Percentiles rank a stretch among this genome's conserved stretches.
Conservation (phyloP, 768 basidiomycete genomes). For the Russula dissimulans region DNA sequence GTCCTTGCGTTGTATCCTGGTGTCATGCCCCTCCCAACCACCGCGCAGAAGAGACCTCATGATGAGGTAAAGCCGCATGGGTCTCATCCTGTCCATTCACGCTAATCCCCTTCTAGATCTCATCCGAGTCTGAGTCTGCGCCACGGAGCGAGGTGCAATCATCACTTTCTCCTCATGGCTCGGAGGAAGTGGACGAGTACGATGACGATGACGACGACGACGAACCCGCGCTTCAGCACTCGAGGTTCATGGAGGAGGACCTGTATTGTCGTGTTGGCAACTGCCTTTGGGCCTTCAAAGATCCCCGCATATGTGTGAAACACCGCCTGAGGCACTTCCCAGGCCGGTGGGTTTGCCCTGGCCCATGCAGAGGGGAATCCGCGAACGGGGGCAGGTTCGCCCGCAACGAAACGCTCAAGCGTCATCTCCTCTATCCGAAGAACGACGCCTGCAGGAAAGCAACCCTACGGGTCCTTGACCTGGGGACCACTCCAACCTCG, state of each 20-base stretch:
- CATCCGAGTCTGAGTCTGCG: background rate
- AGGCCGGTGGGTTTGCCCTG: background rate
- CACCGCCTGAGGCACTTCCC: background rate
- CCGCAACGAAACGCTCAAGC: background rate
- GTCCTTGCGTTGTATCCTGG: background rate
- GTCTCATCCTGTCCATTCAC: background rate
- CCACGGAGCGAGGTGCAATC: background rate
- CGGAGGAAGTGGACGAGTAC: background rate
- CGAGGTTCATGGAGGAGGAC: background rate
- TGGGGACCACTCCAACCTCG: background rate
- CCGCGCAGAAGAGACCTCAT: background rate
- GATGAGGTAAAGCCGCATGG: background rate
- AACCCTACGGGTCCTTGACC: background rate
- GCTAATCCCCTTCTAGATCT: background rate
- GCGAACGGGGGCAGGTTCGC: background rate
- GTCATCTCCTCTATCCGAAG: background rate
- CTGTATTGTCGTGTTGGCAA: constrained; percentile 2
- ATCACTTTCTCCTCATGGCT: background rate
- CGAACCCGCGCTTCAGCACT: background rate
- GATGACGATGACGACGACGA: background rate
- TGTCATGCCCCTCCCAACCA: too few species aligned
- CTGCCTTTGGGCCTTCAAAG: background rate
- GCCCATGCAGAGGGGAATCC: background rate
- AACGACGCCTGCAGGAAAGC: background rate
- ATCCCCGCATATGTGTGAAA: background rate